Base-by-base conservation (phyloP, 2,329 filamentous ascomycete genomes). In the Aureobasidium sp. region DNA sequence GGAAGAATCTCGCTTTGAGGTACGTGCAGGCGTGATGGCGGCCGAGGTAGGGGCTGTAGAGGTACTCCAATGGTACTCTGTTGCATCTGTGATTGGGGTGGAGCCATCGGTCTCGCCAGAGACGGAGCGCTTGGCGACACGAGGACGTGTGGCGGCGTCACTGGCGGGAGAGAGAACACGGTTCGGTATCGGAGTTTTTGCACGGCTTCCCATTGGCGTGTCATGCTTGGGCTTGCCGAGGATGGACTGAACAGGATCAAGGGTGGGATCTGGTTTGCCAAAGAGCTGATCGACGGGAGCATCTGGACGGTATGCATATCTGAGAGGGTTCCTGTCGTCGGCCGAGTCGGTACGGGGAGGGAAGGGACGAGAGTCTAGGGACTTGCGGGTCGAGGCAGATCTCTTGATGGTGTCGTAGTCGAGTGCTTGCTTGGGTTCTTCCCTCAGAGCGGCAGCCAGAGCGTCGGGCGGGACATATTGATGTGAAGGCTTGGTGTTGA, bases 31-130 rank as follows among this genome's bases (percentile, higher is more conserved):
- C 20, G 77, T 77, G 31, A 75, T 68, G 20, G 70, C 73, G 3
- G 74, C 73, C 17, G 77, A 77, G 5, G 76, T 78, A 42, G 75
- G 71, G 27, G 72, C 76, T 5, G 77, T 78, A 0, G 76, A 77
- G 8, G 68, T 68, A 61, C 69, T 72, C 66, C 74, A 68, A 22
- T 72, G 72, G 59, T 73, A 70, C 41, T 77, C 74, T 5, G 75
- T 77, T 4, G 73, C 71, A 49, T 73, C 74, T 12, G 76, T 77
- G 37, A 75, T 69, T 7, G 77, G 76, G 17, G 77, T 77, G 5
- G 73, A 73, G n/a, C 73, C 69, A 62, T 71, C 71, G 5, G 64
- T 68, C 22, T 74, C 73, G 60, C 71, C 68, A 15, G 69, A 70
- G 51, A 74, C 70, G 7, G 63, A 62, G 22, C 65, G 63, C 22